Evolutionary conservation across 1,284 basidiomycete genomes (phyloP), one percentile per base, ranked within the genome.

Genomic region (Stygiomarasmius scandens): DNA sequence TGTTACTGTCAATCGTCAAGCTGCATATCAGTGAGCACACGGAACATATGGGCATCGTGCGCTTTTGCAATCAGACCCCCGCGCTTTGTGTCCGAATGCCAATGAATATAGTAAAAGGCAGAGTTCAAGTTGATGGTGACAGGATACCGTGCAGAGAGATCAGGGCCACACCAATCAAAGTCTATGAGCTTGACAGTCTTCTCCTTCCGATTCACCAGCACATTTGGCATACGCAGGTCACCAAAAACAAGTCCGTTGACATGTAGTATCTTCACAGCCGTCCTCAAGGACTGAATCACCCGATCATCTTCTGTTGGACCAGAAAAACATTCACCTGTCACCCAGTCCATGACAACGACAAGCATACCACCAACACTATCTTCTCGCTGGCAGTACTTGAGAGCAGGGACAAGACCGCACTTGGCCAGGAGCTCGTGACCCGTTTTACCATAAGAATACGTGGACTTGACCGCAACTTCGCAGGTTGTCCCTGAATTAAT

Each of bases 121-220:
- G n/a, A 16, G 4, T 8, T 38, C 11, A 10, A 10, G 22, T 44
- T 44, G n/a, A n/a, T 32, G 29, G 11, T 4, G 25, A 12, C 14
- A 25, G 66, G 67, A 54, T 67, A 68, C 24, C 58, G 36, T 16
- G 58, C 64, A 36, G 43, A 50, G 11, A 58, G 60, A 34, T 63
- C 58, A 41, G 53, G 58, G 2, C 66, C 64, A n/a, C 63, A 56
- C 67, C 66, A 67, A 36, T 69, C 66, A 61, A 67, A 69, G 58
- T 67, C 65, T 45, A 69, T 56, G 25, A 66, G 32, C 49, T 52
- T 51, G 6, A 64, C 50, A 20, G 22, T 16, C 22, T 23, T 19
- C 20, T 19, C 34, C 47, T 52, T 14, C 45, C 48, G 16, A 6
- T 32, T 32, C 29, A 46, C 23, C 45, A 55, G n/a, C 12, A 55